Percentiles rank a stretch among this genome's conserved stretches.
phyloP scores from a whole-genome alignment of 345 rosid species.

The Nephelium lappaceum region DNA sequence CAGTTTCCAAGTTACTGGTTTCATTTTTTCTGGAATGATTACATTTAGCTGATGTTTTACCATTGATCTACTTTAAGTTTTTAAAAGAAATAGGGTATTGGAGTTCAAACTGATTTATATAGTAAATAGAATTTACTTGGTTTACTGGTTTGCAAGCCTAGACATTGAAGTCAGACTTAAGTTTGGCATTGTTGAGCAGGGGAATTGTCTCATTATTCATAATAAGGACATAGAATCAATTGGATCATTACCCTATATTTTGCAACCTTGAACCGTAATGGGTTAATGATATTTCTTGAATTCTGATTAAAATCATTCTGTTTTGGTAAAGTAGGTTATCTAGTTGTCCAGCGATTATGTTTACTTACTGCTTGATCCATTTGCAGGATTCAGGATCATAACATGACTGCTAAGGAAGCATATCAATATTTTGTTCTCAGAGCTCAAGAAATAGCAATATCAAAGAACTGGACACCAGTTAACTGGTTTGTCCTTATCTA shows the following conservation, averaged over 20 bases:
- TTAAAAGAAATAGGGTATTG: neutral
- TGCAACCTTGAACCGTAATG: neutral
- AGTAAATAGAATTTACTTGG: neutral
- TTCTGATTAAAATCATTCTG: neutral
- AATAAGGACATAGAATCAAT: neutral
- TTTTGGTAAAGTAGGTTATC: neutral
- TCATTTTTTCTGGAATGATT: neutral
- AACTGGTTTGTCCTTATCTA: slow-evolving; percentile 47
- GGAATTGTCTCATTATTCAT: neutral
- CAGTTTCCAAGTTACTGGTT: too few relatives aligned
- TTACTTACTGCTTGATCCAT: slow-evolving; percentile 27
- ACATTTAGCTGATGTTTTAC: neutral
- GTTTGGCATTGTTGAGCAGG: neutral
- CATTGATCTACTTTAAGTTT: neutral
- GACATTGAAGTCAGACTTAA: neutral
- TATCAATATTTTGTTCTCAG: slow-evolving; percentile 54
- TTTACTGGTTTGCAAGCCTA: slow-evolving; percentile 15
- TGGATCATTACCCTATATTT: neutral
- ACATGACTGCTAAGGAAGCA: slow-evolving; percentile 55
- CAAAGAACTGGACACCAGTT: slow-evolving; percentile 59
- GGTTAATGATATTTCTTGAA: slow-evolving; percentile 1
- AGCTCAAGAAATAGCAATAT: slow-evolving; percentile 66
- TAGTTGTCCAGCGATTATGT: neutral
- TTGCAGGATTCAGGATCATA: slow-evolving; percentile 71
- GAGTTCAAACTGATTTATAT: neutral